phyloP scores from a whole-genome alignment of 208 protist genomes.

The Crithidia thermophila region DNA sequence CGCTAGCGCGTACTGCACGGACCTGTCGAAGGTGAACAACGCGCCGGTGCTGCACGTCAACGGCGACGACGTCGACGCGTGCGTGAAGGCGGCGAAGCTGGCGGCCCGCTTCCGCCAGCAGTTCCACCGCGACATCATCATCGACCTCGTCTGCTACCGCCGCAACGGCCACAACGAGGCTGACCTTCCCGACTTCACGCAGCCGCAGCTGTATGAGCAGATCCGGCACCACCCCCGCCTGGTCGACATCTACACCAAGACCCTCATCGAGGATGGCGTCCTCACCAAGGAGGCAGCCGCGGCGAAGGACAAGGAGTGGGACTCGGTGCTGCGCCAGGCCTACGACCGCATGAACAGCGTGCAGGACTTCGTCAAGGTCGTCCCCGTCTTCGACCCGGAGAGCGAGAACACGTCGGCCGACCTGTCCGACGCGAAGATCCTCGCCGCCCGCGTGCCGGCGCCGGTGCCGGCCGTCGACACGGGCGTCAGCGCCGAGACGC shows the following conservation, averaged over 20 bases:
- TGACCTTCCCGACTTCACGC: slow-evolving; percentile 97
- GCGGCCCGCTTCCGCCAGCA: slow-evolving; percentile 93
- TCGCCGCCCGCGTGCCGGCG: slow-evolving; percentile 22
- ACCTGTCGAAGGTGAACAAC: slow-evolving; percentile 95
- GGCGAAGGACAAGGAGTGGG: slow-evolving; percentile 76
- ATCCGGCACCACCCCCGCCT: slow-evolving; percentile 90
- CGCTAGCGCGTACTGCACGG: slow-evolving; percentile 96
- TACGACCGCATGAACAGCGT: slow-evolving; percentile 75
- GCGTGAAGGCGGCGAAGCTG: slow-evolving; percentile 86
- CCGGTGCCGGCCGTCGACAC: slow-evolving; percentile 64
- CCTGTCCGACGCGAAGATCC: slow-evolving; percentile 48
- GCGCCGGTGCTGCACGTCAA: slow-evolving; percentile 98
- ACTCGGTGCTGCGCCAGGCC: slow-evolving; percentile 74
- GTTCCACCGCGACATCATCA: slow-evolving; percentile 95
- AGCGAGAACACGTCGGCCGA: slow-evolving; percentile 72
- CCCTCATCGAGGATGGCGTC: slow-evolving; percentile 81
- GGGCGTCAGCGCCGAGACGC: slow-evolving; percentile 63
- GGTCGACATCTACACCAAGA: slow-evolving; percentile 91
- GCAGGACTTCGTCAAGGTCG: slow-evolving; percentile 87
- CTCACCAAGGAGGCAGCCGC: slow-evolving; percentile 67
- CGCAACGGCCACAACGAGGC: slow-evolving; percentile 98
- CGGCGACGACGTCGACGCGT: slow-evolving; percentile 96
- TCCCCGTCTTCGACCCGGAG: slow-evolving; percentile 71
- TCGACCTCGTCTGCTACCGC: slow-evolving; percentile 98
- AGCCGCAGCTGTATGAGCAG: slow-evolving; percentile 95